Conservation (phyloP, 1,284 basidiomycete species). For the Phellopilus nigrolimitatus region DNA sequence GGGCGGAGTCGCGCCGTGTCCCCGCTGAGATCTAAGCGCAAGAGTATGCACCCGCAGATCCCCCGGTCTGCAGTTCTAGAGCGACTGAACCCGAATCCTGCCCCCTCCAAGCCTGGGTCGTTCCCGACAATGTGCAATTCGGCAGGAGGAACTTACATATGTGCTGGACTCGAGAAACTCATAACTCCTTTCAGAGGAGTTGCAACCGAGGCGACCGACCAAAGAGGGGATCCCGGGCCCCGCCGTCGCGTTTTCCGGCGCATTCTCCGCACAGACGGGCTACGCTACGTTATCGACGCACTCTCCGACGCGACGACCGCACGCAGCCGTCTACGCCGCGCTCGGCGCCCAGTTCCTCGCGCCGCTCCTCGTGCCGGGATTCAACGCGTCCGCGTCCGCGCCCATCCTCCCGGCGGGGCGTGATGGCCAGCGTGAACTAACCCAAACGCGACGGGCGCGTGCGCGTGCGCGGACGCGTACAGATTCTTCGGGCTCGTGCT, state of each 20-base stretch:
- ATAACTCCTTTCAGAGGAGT: slow-evolving; percentile 38
- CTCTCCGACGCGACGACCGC: slow-evolving; percentile 33
- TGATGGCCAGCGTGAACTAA: slow-evolving; percentile 50
- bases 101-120: no score
- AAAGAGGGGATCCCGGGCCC: slow-evolving; percentile 45
- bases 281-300: slow-evolving; percentile 41
- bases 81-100: no score
- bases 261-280: slow-evolving; percentile 36
- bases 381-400: slow-evolving; percentile 18
- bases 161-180: not conserved
- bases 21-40: no score
- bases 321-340: slow-evolving; percentile 38
- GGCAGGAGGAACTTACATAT: no score
- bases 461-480: slow-evolving; percentile 34
- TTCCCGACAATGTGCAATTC: no score
- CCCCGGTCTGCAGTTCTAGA: no score
- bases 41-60: no score
- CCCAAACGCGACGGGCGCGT: slow-evolving; percentile 34
- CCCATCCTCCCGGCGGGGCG: slow-evolving; percentile 38
- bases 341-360: slow-evolving; percentile 38
- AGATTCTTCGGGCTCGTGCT: slow-evolving; percentile 40
- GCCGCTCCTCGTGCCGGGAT: slow-evolving; percentile 31
- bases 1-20: slow-evolving; percentile 59
- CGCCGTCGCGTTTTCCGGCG: slow-evolving; percentile 45
- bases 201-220: slow-evolving; percentile 41